Evolutionary conservation across 2,329 filamentous ascomycete species (phyloP).

Genomic region (Alternaria angustiovoidea): DNA sequence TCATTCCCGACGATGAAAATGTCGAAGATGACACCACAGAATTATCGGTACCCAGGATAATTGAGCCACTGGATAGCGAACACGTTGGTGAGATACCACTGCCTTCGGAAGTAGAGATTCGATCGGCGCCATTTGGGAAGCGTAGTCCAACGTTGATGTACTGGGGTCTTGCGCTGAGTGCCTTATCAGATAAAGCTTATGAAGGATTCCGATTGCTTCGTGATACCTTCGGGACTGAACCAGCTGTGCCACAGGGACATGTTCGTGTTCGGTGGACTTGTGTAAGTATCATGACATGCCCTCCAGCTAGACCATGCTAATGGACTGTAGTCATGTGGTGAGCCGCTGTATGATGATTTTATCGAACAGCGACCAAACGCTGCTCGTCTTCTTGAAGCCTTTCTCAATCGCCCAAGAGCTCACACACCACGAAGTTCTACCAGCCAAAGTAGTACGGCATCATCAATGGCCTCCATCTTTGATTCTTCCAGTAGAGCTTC

Average conservation of each 20-base stretch:
- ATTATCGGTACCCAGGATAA: conserved; percentile 20
- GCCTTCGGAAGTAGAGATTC: conserved; percentile 32
- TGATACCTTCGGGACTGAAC: conserved; percentile 41
- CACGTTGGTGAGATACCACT: conserved; percentile 32
- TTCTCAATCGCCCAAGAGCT: conserved; percentile 45
- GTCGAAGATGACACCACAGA: neutral
- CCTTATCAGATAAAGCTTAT: conserved; percentile 28
- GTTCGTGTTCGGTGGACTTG: conserved; percentile 50
- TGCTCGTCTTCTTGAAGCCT: conserved; percentile 49
- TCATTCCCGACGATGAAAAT: conserved; percentile 2
- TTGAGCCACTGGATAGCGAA: conserved; percentile 20
- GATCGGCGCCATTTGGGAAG: conserved; percentile 17
- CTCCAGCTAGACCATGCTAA: conserved; percentile 4
- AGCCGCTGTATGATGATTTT: conserved; percentile 51
- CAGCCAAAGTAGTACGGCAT: conserved; percentile 34
- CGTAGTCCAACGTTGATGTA: conserved; percentile 26
- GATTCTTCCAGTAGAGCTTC: conserved; percentile 37
- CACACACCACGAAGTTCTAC: conserved; percentile 34
- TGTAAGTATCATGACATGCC: conserved; percentile 23
- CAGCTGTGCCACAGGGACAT: conserved; percentile 36
- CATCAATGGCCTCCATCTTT: conserved; percentile 40
- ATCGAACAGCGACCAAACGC: conserved; percentile 49
- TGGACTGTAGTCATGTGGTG: conserved; percentile 38
- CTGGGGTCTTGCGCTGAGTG: conserved; percentile 32
- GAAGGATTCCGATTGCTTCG: conserved; percentile 32